Evolutionary conservation across 2,329 filamentous ascomycete genomes (phyloP).

Genomic region (Dothideomycetes sp.): DNA sequence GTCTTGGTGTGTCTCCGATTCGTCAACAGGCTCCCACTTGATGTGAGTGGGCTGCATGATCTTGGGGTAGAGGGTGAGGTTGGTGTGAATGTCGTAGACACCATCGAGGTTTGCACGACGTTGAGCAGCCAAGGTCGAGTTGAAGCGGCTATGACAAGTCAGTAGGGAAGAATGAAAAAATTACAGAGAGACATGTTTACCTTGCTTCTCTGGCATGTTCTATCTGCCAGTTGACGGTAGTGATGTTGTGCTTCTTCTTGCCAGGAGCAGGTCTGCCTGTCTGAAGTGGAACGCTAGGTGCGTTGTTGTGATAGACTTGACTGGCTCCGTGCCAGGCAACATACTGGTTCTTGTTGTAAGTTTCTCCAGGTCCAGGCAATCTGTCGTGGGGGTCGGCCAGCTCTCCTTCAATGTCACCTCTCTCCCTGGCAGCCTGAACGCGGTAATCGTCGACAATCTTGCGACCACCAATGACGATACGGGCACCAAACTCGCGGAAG

Average conservation of each 20-base stretch:
- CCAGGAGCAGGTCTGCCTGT: slow-evolving; percentile 64
- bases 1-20: slow-evolving; percentile 21
- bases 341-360: slow-evolving; percentile 99
- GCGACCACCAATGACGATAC: slow-evolving; percentile 85
- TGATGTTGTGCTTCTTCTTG: slow-evolving; percentile 80
- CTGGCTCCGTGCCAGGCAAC: slow-evolving; percentile 98
- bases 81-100: slow-evolving; percentile 90
- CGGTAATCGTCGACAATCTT: slow-evolving; percentile 86
- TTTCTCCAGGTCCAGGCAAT: slow-evolving; percentile 62
- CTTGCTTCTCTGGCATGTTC: slow-evolving; percentile 88
- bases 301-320: slow-evolving; percentile 76
- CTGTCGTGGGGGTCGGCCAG: slow-evolving; percentile 83
- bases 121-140: slow-evolving; percentile 59
- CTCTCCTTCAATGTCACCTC: slow-evolving; percentile 78
- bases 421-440: slow-evolving; percentile 61
- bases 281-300: slow-evolving; percentile 64
- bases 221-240: slow-evolving; percentile 91
- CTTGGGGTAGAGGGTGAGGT: slow-evolving; percentile 76
- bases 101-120: slow-evolving; percentile 64
- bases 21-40: slow-evolving; percentile 64
- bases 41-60: slow-evolving; percentile 85
- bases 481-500: slow-evolving; percentile 90
- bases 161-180: slow-evolving; percentile 17
- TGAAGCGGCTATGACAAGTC: slow-evolving; percentile 60
- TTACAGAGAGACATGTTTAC: slow-evolving; percentile 41